Conservation (phyloP, 2,329 filamentous ascomycete species). For the Aspergillus viridinutans region DNA sequence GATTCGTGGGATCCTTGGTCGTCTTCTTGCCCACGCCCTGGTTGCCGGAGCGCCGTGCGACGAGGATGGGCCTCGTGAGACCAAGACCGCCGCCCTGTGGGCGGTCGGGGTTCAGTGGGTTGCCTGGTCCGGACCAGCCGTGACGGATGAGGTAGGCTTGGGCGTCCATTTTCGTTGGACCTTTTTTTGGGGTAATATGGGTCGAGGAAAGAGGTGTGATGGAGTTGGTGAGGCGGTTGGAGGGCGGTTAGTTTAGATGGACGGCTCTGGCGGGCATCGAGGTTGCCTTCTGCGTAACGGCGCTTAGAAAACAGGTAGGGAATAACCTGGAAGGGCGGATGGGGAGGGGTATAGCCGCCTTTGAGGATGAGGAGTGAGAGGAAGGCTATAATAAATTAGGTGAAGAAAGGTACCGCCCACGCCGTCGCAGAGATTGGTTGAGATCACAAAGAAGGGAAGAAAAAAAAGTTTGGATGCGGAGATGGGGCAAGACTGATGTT, state of each 20-base stretch:
- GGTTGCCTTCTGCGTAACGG: background rate
- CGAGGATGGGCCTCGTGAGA: constrained; percentile 75
- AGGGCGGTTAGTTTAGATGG: background rate
- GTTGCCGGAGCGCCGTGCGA: constrained; percentile 77
- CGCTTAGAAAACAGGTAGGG: background rate
- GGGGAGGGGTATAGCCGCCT: background rate
- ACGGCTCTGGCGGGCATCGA: background rate
- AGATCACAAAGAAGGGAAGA: background rate
- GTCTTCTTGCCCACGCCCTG: constrained; percentile 77
- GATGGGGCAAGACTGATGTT: background rate
- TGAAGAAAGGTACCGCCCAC: background rate
- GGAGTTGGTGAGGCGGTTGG: background rate
- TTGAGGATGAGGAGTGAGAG: background rate
- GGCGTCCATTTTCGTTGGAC: constrained; percentile 64
- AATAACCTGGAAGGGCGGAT: background rate
- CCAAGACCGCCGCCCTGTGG: constrained; percentile 62
- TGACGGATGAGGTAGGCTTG: constrained; percentile 76
- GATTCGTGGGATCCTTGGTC: constrained; percentile 61
- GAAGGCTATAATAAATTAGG: background rate
- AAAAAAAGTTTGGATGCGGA: background rate
- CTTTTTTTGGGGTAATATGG: background rate
- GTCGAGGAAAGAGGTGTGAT: background rate
- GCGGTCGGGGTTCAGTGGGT: constrained; percentile 71
- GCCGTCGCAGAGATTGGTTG: background rate
- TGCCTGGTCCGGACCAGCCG: constrained; percentile 85